Evolutionary conservation across 495 filamentous ascomycete species (phyloP), one percentile per base, ranked within the genome.

Genomic region (Parathielavia appendiculata): DNA sequence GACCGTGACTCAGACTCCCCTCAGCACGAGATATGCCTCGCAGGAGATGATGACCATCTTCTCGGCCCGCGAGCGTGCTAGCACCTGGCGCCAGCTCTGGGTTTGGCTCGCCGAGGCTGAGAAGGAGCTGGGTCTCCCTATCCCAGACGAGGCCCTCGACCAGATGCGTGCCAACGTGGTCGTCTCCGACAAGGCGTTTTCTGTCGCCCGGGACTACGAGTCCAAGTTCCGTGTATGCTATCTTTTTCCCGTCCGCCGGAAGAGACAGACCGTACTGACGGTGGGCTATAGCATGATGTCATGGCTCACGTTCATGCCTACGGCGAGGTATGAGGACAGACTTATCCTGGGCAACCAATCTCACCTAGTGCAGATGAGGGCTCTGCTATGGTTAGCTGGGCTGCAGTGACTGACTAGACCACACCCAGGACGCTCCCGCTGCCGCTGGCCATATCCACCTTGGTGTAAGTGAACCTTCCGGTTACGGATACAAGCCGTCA

Each of bases 401-500:
- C 5, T 13, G 20, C 12, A 36, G 52, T 38, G 30, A 20, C 19
- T 54, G 32, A 61, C 44, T 3, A 38, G 14, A 17, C 10, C 17
- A 14, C 16, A 16, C 10, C 9, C 26, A 63, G 61, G 81, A 79
- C 50, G 89, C 90, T 11, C 91, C 91, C 5, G 86, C 84, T 46
- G 92, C 92, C 40, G 90, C 88, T 19, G 89, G 89, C 20, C 89
- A 92, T 68, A 95, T 96, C 49, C 92, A 96, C 74, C 85, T 80
- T 73, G 91, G 66, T 76, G 65, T 64, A 63, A 66, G 62, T 63
- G 16, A 56, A 5, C 5, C 23, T 44, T 11, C 17, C 6, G 12
- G 1, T 32, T 14, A 14, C 12, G 26, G 13, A 11, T 16, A 16
- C 23, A 8, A 22, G 34, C 23, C 19, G 49, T 14, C 35, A 19